Base-by-base conservation (phyloP, 768 basidiomycete genomes). In the Russula vinacea region DNA sequence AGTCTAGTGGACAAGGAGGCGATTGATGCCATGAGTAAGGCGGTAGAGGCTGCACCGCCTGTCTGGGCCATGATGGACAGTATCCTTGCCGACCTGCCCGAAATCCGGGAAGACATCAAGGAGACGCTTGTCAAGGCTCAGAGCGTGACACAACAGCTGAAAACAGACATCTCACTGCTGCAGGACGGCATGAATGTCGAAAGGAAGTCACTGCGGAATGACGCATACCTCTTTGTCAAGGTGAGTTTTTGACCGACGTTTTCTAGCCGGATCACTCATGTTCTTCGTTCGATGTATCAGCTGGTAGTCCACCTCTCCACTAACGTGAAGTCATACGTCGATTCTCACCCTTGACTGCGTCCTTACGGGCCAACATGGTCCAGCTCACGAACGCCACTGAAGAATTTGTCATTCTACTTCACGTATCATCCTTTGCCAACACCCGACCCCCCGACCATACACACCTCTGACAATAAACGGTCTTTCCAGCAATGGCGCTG, bases 41-140 rank as follows among this genome's bases (percentile, higher is more conserved):
- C 94, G 16, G 84, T 94, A 10, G 85, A 90, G 26, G 81, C 88
- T 14, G 94, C 92, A 11, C 88, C 89, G 13, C 78, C 80, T 29
- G 88, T 92, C 26, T 98, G 94, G 91, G 79, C 85, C 62, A 82
- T 88, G 78, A 84, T 94, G 72, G 86, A 87, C 67, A 86, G 88
- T 61, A 79, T 89, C 65, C 74, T 91, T 58, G 76, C 76, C 33
- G 80, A 83, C 37, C 73, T 77, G n/a, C 68, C 78, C 32, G 77
- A 78, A 52, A 63, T 73, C 17, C 75, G 75, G 33, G 73, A 72
- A 47, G 81, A 84, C 51, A 74, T 86, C 62, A 77, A 76, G 58
- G 84, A 83, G 35, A 79, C 76, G 33, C 77, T 95, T 10, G 78
- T 80, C 33, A 79, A 75, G 52, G 92, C 92, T 17, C 82, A 87